A percentile compares a stretch with the other conserved stretches of the same genome.
Evolutionary conservation across 2,329 filamentous ascomycete species (phyloP).

Genomic region (Fusarium albidum): DNA sequence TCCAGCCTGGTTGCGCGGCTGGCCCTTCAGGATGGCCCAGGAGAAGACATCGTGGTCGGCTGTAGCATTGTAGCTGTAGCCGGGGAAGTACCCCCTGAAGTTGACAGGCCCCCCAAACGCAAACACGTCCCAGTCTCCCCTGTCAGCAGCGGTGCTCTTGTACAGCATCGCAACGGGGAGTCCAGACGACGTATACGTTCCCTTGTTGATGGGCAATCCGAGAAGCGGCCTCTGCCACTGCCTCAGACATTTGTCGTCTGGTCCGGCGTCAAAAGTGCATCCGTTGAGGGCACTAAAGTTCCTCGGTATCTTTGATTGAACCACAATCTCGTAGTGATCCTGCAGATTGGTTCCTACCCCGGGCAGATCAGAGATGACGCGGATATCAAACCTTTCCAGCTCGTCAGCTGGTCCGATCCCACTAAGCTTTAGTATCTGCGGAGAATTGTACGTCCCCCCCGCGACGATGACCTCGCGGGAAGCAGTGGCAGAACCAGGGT

Average conservation of each 20-base stretch:
- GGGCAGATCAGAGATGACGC: conserved; percentile 60
- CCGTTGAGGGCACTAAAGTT: not conserved
- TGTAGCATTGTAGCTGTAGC: not conserved
- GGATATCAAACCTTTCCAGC: conserved; percentile 48
- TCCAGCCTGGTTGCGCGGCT: not conserved
- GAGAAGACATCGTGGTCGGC: not conserved
- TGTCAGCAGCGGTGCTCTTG: not conserved
- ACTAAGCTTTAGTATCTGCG: conserved; percentile 61
- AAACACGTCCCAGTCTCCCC: not conserved
- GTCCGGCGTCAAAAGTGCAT: not conserved
- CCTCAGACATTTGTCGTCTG: not conserved
- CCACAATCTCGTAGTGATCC: conserved; percentile 58
- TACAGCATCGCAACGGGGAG: not conserved
- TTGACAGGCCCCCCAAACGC: not conserved
- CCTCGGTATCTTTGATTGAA: not conserved
- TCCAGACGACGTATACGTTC: not conserved
- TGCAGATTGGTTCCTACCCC: conserved; percentile 69
- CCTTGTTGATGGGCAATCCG: not conserved
- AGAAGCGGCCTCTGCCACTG: not conserved
- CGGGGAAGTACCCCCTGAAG: not conserved
- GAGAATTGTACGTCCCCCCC: conserved; percentile 61
- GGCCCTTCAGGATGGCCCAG: not conserved
- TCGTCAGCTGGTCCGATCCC: conserved; percentile 55
- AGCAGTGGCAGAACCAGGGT: conserved; percentile 46
- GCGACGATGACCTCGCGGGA: conserved; percentile 58